Evolutionary conservation across 768 basidiomycete genomes (phyloP).

Genomic region (Boletellus ananiceps): DNA sequence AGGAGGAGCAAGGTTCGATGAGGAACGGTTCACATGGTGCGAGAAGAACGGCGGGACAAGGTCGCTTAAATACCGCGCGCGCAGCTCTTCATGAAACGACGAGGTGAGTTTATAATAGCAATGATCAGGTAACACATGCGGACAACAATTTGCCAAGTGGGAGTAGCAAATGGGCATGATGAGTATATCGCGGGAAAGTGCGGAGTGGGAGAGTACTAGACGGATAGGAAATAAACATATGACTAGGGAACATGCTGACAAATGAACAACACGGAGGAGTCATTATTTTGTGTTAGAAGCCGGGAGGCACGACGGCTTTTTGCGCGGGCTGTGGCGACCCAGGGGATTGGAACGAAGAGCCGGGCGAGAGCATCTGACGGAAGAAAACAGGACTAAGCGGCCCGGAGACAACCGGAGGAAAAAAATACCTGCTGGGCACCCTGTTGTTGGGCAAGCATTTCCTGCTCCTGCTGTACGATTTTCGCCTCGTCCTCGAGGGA

Average conservation of each 20-base stretch:
- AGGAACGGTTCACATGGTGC: slow-evolving; percentile 18
- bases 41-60: slow-evolving; percentile 9
- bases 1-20: slow-evolving; percentile 21
- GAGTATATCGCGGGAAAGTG: slow-evolving; percentile 9
- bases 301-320: slow-evolving; percentile 74
- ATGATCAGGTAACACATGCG: slow-evolving; percentile 26
- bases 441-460: slow-evolving; percentile 89
- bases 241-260: slow-evolving; percentile 4
- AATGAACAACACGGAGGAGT: background rate
- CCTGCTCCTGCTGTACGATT: slow-evolving; percentile 89
- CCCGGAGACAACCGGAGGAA: background rate
- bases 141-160: slow-evolving; percentile 8
- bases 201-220: slow-evolving; percentile 14
- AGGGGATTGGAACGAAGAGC: slow-evolving; percentile 51
- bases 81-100: slow-evolving; percentile 14
- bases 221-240: slow-evolving; percentile 12
- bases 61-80: slow-evolving; percentile 27
- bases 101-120: slow-evolving; percentile 27
- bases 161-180: slow-evolving; percentile 6
- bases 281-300: slow-evolving; percentile 51
- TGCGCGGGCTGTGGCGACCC: slow-evolving; percentile 34
- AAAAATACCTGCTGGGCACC: slow-evolving; percentile 80
- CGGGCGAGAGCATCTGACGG: slow-evolving; percentile 66
- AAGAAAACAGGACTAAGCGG: slow-evolving; percentile 4
- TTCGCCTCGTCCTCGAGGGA: slow-evolving; percentile 95